A percentile compares a stretch with the other conserved stretches of the same genome.
Evolutionary conservation across 1,139 yeast species (phyloP).

Genomic region (Kluyveromyces marxianus): DNA sequence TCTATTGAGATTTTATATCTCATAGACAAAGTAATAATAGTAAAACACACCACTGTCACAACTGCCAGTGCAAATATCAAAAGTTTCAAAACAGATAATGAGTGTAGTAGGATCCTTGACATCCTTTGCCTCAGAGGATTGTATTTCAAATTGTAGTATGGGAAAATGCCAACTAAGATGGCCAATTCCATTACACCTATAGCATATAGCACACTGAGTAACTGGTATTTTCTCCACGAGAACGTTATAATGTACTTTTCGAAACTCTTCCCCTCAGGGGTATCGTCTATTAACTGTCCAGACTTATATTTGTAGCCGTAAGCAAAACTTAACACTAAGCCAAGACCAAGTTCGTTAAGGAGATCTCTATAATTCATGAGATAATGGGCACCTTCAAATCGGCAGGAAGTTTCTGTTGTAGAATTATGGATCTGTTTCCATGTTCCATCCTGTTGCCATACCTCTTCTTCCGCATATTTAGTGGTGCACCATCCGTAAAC

Average conservation of each 20-base stretch:
- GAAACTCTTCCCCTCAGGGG: conserved; percentile 9
- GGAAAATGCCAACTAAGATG: conserved; percentile 13
- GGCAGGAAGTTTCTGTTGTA: conserved; percentile 13
- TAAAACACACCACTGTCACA: conserved; percentile 14
- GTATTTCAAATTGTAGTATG: conserved; percentile 26
- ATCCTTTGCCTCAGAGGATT: conserved; percentile 15
- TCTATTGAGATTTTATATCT: conserved; percentile 20
- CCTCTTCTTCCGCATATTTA: background rate
- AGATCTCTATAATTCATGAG: conserved; percentile 26
- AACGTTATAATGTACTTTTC: conserved; percentile 11
- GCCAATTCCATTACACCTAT: conserved; percentile 13
- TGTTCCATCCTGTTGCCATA: background rate
- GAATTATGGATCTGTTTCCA: conserved; percentile 9
- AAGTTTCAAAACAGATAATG: conserved; percentile 20
- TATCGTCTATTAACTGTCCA: background rate
- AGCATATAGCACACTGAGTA: conserved; percentile 16
- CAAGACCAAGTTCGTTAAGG: conserved; percentile 20
- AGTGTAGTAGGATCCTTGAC: conserved; percentile 20
- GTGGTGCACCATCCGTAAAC: conserved; percentile 23
- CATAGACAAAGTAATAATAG: conserved; percentile 15
- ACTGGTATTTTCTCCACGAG: conserved; percentile 12
- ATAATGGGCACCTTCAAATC: conserved; percentile 13
- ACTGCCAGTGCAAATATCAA: conserved; percentile 18
- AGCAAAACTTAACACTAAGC: conserved; percentile 26
- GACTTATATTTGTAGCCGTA: conserved; percentile 12